Percentiles rank a stretch among this genome's conserved stretches.
Conservation (phyloP, 78 protist species). For the Dictyostelium brefeldianum region DNA sequence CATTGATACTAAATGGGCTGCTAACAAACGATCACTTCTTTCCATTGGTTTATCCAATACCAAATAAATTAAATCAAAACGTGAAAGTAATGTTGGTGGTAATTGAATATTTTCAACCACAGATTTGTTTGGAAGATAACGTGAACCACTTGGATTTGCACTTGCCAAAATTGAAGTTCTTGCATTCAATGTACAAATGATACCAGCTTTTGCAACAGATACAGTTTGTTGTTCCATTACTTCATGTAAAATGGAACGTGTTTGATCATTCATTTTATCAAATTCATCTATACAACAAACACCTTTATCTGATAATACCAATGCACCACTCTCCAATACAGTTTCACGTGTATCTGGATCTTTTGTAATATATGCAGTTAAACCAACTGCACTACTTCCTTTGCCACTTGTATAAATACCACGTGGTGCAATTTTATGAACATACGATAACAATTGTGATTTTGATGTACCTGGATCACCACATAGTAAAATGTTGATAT, state of each 20-base stretch:
- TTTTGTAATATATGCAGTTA: conserved; percentile 98
- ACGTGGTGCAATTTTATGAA: conserved; percentile 98
- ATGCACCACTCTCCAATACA: conserved; percentile 98
- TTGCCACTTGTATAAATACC: conserved; percentile 99
- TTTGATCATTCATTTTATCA: conserved; percentile 98
- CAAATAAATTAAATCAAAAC: conserved; percentile 85
- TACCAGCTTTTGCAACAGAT: conserved; percentile 99
- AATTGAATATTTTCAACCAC: conserved; percentile 98
- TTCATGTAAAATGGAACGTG: conserved; percentile 99
- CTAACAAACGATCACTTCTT: conserved; percentile 92
- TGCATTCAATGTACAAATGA: conserved; percentile 98
- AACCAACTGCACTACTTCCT: conserved; percentile 99
- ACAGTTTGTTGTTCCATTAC: conserved; percentile 99
- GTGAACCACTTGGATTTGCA: conserved; percentile 98
- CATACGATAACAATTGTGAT: conserved; percentile 98
- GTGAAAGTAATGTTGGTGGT: conserved; percentile 97
- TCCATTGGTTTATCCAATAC: conserved; percentile 95
- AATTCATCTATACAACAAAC: conserved; percentile 99
- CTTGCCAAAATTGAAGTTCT: conserved; percentile 99
- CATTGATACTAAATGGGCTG: conserved; percentile 94
- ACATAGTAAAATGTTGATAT: conserved; percentile 97
- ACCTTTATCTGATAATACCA: conserved; percentile 97
- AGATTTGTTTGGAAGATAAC: conserved; percentile 93
- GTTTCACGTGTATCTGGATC: conserved; percentile 98
- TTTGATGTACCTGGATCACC: conserved; percentile 99